These are phyloP conservation scores for Scheffersomyces lignosus DNA, from an alignment of 805 yeast genomes.

Conservation along the genomic window DNA sequence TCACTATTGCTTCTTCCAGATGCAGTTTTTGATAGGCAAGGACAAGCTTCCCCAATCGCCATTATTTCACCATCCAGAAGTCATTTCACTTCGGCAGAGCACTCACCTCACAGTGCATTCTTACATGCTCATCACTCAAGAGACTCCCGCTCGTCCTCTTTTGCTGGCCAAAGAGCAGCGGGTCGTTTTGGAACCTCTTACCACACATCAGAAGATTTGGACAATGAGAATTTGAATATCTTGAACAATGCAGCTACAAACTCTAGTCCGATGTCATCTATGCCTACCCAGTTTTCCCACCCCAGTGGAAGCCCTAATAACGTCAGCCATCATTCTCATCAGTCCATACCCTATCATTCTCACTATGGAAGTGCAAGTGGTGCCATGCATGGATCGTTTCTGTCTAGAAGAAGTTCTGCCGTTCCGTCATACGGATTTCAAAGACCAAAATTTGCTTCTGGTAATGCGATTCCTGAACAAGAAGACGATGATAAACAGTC, in stretches of 20 bases:
- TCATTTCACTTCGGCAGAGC: background rate
- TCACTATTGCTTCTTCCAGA: background rate
- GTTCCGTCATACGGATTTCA: conserved; percentile 16
- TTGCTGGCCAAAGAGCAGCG: background rate
- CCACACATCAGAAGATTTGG: conserved; percentile 24
- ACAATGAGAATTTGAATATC: conserved; percentile 33
- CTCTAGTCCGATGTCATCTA: conserved; percentile 1
- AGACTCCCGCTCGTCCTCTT: background rate
- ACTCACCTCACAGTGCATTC: background rate
- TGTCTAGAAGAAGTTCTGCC: conserved; percentile 21
- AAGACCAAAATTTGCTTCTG: background rate
- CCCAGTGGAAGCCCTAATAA: conserved; percentile 5
- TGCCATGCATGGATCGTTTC: conserved; percentile 10
- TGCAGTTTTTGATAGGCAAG: background rate
- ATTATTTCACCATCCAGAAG: background rate
- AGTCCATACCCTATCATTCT: background rate
- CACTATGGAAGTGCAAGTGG: background rate
- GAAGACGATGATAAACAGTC: conserved; percentile 11
- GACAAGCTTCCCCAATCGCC: background rate
- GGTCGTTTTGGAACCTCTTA: background rate
- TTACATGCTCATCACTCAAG: background rate
- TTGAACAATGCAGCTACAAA: conserved; percentile 15
- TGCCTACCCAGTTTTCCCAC: background rate
- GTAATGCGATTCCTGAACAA: background rate
- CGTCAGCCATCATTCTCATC: conserved; percentile 3